phyloP scores from a whole-genome alignment of 441 rosid species.

The Rhodomyrtus psidioides region DNA sequence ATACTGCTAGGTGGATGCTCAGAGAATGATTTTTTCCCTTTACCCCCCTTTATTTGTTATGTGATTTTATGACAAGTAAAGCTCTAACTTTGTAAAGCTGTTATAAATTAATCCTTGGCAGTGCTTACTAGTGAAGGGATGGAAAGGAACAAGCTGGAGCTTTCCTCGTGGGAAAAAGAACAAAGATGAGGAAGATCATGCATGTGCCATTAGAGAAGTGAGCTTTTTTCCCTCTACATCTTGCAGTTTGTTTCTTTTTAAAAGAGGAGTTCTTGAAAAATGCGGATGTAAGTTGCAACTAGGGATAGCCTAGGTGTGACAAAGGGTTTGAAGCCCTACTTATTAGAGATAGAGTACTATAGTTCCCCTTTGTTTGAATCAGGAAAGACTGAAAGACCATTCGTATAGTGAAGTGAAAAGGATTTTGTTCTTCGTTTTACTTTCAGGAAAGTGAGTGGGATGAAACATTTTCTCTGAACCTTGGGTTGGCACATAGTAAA shows the following conservation, averaged over 20 bases:
- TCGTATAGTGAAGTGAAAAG: not conserved
- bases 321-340: not conserved
- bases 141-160: constrained; percentile 99
- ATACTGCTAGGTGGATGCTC: not conserved
- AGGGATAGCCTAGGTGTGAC: not conserved
- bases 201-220: constrained; percentile 95
- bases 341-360: not conserved
- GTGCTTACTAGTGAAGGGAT: constrained; percentile 96
- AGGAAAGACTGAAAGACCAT: not conserved
- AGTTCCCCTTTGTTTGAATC: not conserved
- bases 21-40: not conserved
- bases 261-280: not conserved
- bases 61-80: not conserved
- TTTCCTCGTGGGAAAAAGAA: constrained; percentile 98
- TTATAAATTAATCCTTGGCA: constrained; percentile 20
- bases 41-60: not conserved
- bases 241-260: not conserved
- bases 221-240: constrained; percentile 11
- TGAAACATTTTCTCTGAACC: not conserved
- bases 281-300: not conserved
- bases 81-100: not conserved
- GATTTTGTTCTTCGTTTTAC: not conserved
- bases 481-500: not conserved
- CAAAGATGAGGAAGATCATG: constrained; percentile 97
- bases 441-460: not conserved